Conservation (phyloP, 768 basidiomycete species). For the Suillus sp. region DNA sequence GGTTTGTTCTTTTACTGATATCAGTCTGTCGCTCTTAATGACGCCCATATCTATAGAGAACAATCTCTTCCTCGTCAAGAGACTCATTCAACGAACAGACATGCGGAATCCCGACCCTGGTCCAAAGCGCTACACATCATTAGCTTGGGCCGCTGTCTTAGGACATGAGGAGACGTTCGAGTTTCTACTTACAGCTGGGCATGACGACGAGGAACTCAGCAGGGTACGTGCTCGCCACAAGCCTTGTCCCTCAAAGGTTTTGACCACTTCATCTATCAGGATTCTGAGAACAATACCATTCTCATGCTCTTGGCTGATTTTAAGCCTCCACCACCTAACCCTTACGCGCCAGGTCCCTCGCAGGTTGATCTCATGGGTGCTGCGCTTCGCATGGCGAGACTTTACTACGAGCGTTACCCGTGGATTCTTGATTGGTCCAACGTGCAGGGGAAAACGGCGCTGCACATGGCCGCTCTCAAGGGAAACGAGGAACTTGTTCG, state of each 20-base stretch:
- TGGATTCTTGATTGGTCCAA: conserved; percentile 94
- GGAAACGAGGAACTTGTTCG: conserved; percentile 90
- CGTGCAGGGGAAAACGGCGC: conserved; percentile 82
- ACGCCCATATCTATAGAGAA: conserved; percentile 63
- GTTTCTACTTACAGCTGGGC: conserved; percentile 80
- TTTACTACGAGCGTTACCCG: conserved; percentile 86
- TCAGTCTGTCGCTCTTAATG: not conserved
- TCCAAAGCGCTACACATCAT: conserved; percentile 75
- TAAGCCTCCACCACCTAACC: conserved; percentile 50
- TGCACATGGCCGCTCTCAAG: conserved; percentile 85
- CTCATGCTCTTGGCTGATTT: conserved; percentile 91
- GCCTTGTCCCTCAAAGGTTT: conserved; percentile 12
- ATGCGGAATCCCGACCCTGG: conserved; percentile 88
- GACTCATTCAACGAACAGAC: conserved; percentile 83
- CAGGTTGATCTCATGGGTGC: conserved; percentile 70
- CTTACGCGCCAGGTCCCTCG: conserved; percentile 48
- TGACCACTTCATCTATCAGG: conserved; percentile 49
- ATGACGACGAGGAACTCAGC: conserved; percentile 92
- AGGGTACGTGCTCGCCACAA: conserved; percentile 54
- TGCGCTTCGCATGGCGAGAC: conserved; percentile 80
- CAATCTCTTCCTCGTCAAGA: conserved; percentile 89
- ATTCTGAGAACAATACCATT: conserved; percentile 90
- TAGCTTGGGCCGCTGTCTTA: conserved; percentile 89
- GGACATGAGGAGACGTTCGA: conserved; percentile 94
- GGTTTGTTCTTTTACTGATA: conserved; percentile 41